Evolutionary conservation across 2,329 filamentous ascomycete genomes (phyloP).

Genomic region (Aschersonia sp.): DNA sequence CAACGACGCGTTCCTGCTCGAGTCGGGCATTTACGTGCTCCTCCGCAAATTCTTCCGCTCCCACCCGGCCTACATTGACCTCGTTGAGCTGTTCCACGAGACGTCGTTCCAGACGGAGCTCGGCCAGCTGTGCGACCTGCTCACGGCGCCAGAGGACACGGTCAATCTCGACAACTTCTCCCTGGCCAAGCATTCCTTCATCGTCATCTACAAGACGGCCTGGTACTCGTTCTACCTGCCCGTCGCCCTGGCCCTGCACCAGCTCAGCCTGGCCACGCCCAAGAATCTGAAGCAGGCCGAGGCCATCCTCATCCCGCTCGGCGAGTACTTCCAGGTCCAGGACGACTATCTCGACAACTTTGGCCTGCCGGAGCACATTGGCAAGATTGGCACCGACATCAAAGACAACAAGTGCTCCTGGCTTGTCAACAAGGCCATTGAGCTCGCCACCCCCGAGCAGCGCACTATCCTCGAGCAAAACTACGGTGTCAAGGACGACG

Average conservation of each 20-base stretch:
- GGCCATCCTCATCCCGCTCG: conserved; percentile 88
- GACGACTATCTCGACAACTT: conserved; percentile 99
- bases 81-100: conserved; percentile 95
- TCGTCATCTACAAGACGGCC: conserved; percentile 98
- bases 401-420: conserved; percentile 99
- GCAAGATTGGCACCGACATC: conserved; percentile 98
- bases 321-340: conserved; percentile 98
- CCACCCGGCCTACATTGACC: conserved; percentile 77
- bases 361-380: conserved; percentile 79
- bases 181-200: conserved; percentile 90
- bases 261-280: conserved; percentile 69
- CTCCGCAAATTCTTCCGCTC: conserved; percentile 87
- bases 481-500: conserved; percentile 83
- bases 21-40: conserved; percentile 76
- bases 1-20: conserved; percentile 96
- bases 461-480: conserved; percentile 76
- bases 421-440: conserved; percentile 89
- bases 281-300: conserved; percentile 81
- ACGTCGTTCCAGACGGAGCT: conserved; percentile 87
- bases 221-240: conserved; percentile 99
- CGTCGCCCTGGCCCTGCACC: conserved; percentile 77
- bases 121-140: conserved; percentile 84
- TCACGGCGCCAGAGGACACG: conserved; percentile 88
- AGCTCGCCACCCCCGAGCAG: conserved; percentile 69
- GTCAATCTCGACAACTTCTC: conserved; percentile 93